Conservation (phyloP, 345 rosid species). For the Moricandia moricandioides region DNA sequence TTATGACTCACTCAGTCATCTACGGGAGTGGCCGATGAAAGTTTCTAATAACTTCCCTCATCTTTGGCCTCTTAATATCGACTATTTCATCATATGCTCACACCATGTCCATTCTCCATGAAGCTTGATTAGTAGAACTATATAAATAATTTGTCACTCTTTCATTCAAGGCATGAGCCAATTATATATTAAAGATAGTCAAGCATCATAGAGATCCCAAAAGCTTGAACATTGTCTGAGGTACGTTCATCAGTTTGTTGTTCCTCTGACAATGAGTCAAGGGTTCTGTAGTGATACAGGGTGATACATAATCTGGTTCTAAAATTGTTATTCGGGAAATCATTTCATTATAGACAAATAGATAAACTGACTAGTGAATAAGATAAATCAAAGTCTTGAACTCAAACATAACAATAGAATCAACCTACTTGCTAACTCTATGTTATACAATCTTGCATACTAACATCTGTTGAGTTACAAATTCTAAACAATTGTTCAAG, state of each 20-base stretch:
- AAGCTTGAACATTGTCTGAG: background rate
- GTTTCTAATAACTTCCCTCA: background rate
- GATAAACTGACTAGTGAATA: too few species aligned
- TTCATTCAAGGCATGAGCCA: background rate
- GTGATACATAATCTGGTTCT: background rate
- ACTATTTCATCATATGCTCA: background rate
- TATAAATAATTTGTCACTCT: too few species aligned
- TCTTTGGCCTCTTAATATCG: background rate
- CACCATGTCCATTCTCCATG: too few species aligned
- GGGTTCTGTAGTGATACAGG: background rate
- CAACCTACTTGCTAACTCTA: too few species aligned
- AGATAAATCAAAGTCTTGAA: too few species aligned
- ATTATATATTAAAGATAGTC: background rate
- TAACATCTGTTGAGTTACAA: too few species aligned
- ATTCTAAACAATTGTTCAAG: too few species aligned
- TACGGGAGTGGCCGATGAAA: constrained; percentile 37
- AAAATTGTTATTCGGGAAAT: too few species aligned
- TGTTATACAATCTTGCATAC: too few species aligned
- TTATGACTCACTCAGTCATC: constrained; percentile 29
- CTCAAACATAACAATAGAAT: too few species aligned
- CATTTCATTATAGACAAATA: too few species aligned
- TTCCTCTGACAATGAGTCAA: background rate
- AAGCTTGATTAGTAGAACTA: too few species aligned
- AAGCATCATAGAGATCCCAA: background rate
- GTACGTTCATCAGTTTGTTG: background rate